These are phyloP conservation scores for Cyberlindnera japonica DNA, from an alignment of 805 yeast genomes.

Conservation along the genomic window DNA sequence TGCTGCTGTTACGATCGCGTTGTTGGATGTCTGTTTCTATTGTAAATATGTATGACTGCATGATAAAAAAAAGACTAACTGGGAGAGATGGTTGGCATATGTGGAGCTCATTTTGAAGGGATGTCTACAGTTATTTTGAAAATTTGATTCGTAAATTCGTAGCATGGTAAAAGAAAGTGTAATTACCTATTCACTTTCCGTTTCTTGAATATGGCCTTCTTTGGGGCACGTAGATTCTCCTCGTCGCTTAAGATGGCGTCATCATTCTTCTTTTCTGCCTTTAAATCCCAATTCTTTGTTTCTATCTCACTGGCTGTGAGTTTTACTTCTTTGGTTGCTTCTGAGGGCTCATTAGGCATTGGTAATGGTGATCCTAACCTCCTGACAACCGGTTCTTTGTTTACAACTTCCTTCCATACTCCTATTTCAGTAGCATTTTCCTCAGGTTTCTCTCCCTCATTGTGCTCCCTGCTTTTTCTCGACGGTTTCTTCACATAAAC, in stretches of 20 bases:
- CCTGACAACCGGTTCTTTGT: neutral
- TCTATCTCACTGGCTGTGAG: constrained; percentile 24
- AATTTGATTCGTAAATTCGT: neutral
- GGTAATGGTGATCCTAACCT: constrained; percentile 5
- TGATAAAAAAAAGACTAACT: constrained; percentile 1
- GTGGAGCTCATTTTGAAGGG: neutral
- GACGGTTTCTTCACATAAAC: constrained; percentile 1
- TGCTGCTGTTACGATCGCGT: neutral
- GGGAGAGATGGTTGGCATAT: neutral
- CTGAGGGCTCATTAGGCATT: constrained; percentile 5
- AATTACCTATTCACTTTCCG: constrained; percentile 14
- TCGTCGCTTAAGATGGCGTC: constrained; percentile 16
- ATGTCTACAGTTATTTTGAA: no score
- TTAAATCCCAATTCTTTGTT: constrained; percentile 28
- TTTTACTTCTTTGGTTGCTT: neutral
- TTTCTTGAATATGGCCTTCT: constrained; percentile 20
- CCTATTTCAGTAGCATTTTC: constrained; percentile 4
- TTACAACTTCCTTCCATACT: constrained; percentile 17
- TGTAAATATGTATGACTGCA: constrained; percentile 13
- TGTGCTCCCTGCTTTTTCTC: constrained; percentile 6
- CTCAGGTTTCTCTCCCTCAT: constrained; percentile 1
- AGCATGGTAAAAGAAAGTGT: neutral
- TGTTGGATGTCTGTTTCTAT: neutral
- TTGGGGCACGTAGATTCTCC: constrained; percentile 11
- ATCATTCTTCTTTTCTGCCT: constrained; percentile 15